Conservation (phyloP, 768 basidiomycete species). For the Mrakia gelida region DNA sequence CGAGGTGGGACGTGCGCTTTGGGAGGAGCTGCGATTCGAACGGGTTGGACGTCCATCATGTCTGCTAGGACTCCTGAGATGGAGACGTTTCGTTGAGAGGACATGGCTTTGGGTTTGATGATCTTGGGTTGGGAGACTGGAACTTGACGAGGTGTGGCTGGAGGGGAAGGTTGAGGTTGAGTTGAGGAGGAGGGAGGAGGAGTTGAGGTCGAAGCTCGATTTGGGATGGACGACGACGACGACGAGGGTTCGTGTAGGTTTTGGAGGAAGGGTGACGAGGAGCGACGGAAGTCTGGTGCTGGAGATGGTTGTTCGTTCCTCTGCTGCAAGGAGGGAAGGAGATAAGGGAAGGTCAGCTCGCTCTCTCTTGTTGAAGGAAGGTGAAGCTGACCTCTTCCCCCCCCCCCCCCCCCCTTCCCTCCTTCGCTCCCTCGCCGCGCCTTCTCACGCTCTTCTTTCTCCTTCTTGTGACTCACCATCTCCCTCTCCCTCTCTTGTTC, state of each 20-base stretch:
- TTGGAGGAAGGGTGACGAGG: constrained; percentile 21
- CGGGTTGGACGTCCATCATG: background rate
- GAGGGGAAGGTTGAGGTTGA: background rate
- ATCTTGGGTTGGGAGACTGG: background rate
- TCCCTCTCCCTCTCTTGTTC: too few relatives aligned
- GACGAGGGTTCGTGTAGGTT: background rate
- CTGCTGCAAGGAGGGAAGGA: background rate
- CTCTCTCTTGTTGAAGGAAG: background rate
- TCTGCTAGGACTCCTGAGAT: background rate
- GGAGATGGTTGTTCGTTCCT: background rate
- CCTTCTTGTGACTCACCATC: too few relatives aligned
- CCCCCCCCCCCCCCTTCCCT: background rate
- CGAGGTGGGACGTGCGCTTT: constrained; percentile 6
- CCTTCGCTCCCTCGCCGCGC: background rate
- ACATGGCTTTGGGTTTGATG: background rate
- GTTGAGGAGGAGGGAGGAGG: background rate
- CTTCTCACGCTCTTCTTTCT: background rate
- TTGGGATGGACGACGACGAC: background rate
- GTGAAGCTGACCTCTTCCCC: background rate
- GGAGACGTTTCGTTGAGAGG: background rate
- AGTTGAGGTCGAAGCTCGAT: background rate
- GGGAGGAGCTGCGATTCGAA: background rate
- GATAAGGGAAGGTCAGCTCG: background rate
- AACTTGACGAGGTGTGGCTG: background rate
- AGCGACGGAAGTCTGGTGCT: constrained; percentile 25